Base-by-base conservation (phyloP, 306 rosid species). In the Neltuma alba region DNA sequence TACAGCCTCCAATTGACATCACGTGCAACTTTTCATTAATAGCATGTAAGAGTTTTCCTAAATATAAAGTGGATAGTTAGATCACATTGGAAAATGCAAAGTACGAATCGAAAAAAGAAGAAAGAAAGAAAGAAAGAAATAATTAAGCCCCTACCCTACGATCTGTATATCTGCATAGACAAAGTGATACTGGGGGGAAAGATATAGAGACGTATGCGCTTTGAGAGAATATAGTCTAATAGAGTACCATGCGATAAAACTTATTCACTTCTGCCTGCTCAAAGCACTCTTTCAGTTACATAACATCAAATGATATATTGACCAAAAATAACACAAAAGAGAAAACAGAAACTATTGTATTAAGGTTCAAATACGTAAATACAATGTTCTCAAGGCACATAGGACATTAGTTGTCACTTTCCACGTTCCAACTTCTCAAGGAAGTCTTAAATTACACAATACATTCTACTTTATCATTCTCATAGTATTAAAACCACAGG, bases 391-490 rank as follows among this genome's bases (percentile, higher is more conserved):
- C 28, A 36, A 63, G 25, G 69, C 27, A 34, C 70, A 64, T 34
- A 18, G 27, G 18, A 33, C 44, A 4, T 34, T 25, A 38, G 30
- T 73, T 55, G 57, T 36, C 55, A 67, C 52, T 23, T 55, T 74
- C 54, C 36, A 74, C 50, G 63, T 34, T 31, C 42, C 54, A 67
- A 60, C 74, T 34, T 23, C 42, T 74, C 62, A 67, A 74, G 28
- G 27, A 27, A 70, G n/a, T 63, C n/a, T 55, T 20, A 25, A 27
- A 70, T 76, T 70, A 30, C 14, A 31, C 31, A 67, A 70, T 61
- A 31, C 54, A 67, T 66, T 21, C 13, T 23, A 54, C 6, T 30
- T 20, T 74, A 15, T 18, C 37, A 70, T 27, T 60, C 13, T 70
- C 6, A 23, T 9, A 25, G 38, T 15, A 45, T 23, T 14, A 28